A percentile compares a stretch with the other conserved stretches of the same genome.
phyloP scores from a whole-genome alignment of 2,329 filamentous ascomycete species.

The Aspergillus neotritici region DNA sequence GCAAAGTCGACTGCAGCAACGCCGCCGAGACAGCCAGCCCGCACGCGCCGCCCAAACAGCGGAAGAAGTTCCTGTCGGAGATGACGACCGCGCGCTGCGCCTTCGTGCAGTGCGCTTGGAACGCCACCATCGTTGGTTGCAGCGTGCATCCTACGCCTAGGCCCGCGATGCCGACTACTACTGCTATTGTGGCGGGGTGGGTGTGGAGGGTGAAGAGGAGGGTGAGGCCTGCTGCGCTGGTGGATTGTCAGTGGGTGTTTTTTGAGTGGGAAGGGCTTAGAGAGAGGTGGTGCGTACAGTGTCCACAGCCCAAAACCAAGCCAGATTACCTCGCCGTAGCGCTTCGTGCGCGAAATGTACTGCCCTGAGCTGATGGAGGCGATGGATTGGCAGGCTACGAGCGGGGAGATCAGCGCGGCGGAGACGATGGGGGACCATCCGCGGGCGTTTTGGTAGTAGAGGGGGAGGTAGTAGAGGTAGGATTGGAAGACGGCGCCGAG shows the following conservation, averaged over 20 bases:
- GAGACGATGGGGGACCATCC: slow-evolving; percentile 43
- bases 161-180: slow-evolving; percentile 49
- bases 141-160: slow-evolving; percentile 51
- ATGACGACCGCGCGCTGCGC: slow-evolving; percentile 58
- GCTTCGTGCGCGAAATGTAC: slow-evolving; percentile 53
- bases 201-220: slow-evolving; percentile 46
- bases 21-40: slow-evolving; percentile 56
- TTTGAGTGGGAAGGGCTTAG: no score
- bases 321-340: slow-evolving; percentile 58
- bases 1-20: slow-evolving; percentile 39
- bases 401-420: slow-evolving; percentile 47
- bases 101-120: slow-evolving; percentile 54
- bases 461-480: slow-evolving; percentile 56
- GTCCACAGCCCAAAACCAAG: slow-evolving; percentile 44
- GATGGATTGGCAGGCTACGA: slow-evolving; percentile 45
- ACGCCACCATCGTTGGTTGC: slow-evolving; percentile 51
- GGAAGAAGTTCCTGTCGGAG: slow-evolving; percentile 58
- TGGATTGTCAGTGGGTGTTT: not conserved
- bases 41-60: slow-evolving; percentile 53
- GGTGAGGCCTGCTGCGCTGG: slow-evolving; percentile 47
- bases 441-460: slow-evolving; percentile 57
- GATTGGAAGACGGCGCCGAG: slow-evolving; percentile 57
- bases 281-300: slow-evolving; percentile 25
- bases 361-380: slow-evolving; percentile 45
- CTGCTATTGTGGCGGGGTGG: slow-evolving; percentile 44